Base-by-base conservation (phyloP, 768 basidiomycete species). In the Hygrocybe punicea region DNA sequence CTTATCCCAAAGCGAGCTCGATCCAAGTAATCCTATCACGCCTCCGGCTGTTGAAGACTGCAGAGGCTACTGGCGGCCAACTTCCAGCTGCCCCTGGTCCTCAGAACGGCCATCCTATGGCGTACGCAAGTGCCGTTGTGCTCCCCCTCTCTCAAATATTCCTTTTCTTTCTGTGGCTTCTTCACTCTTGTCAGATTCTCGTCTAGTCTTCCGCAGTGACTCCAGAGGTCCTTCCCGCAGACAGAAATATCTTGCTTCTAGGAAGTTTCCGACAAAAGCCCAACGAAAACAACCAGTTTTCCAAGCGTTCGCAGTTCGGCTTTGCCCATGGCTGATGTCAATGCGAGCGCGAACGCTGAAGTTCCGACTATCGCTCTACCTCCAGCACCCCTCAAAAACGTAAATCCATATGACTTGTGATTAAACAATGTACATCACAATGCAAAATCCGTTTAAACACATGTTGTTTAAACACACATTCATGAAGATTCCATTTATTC, bases 1-100 rank as follows among this genome's bases (percentile, higher is more conserved):
- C 97, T 2, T 99, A 99, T 67, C 91, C 92, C 10, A 84, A 95
- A 36, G 97, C 96, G 95, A 98, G 70, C 85, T 98, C 45, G 97
- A 98, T 68, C 93, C 95, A 0, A 73, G 71, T 56, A 98, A 98
- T 66, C 73, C 77, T 42, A 83, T 87, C 25, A 95, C 83, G 94
- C 1, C 73, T 98, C 16, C 79, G 83, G 63, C 71, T 97, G 8
- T 71, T 98, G 56, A 87, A 85, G 74, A 88, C 82, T 55, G 92
- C 89, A 0, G 91, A 96, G 68, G 78, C 78, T 4, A 82, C 87
- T 2, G 90, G 90, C 14, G 80, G 82, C 8, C 83, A 85, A 49
- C 73, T 94, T 6, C 93, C 89, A 44, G 87, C 91, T 40, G 91
- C 94, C 6, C 95, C 95, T 37, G 88, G 89, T 2, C 94, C 95